These are phyloP conservation scores for Monilinia fructicola DNA, from an alignment of 2,329 filamentous ascomycete species.

Conservation along the genomic window DNA sequence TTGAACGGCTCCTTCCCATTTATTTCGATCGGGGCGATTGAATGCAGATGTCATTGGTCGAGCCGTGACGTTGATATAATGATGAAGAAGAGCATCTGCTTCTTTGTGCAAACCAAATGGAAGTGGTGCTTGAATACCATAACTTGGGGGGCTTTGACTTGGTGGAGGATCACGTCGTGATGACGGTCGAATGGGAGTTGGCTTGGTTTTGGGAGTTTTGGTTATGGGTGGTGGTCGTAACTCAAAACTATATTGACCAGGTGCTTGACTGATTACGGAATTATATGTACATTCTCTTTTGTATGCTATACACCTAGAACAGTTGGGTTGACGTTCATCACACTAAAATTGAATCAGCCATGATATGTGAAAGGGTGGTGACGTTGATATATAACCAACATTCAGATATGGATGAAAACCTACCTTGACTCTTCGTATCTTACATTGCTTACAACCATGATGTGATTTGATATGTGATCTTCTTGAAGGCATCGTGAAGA, in stretches of 20 bases:
- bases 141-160: background rate
- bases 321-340: constrained; percentile 17
- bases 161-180: background rate
- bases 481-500: constrained; percentile 11
- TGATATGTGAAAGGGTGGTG: background rate
- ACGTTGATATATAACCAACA: background rate
- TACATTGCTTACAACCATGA: constrained; percentile 21
- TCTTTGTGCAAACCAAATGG: background rate
- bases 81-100: constrained; percentile 16
- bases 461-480: constrained; percentile 23
- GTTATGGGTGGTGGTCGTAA: background rate
- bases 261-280: constrained; percentile 10
- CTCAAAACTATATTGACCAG: constrained; percentile 20
- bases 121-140: constrained; percentile 1
- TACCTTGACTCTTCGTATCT: constrained; percentile 19
- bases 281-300: constrained; percentile 21
- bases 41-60: constrained; percentile 17
- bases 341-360: constrained; percentile 15
- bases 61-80: constrained; percentile 13
- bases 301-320: constrained; percentile 19
- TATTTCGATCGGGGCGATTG: constrained; percentile 8
- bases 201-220: background rate
- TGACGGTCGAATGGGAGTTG: constrained; percentile 10
- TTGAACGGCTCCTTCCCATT: constrained; percentile 15
- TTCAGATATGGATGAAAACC: background rate